phyloP scores from a whole-genome alignment of 192 early-diverging fungal species.

The Geranomyces variabilis region DNA sequence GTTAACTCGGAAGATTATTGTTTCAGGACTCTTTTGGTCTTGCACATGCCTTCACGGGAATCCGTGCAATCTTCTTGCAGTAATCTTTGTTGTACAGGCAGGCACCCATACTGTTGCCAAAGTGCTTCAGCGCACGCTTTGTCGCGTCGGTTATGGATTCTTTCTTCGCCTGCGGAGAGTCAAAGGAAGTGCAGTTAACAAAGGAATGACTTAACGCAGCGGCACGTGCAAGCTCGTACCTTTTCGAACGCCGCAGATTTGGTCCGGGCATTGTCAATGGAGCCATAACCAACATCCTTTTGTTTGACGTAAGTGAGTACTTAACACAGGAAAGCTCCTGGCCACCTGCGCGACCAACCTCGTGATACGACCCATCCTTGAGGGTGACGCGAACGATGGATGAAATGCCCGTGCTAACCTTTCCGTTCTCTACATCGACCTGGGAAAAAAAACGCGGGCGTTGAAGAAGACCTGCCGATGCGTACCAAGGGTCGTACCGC shows the following conservation, averaged over 20 bases:
- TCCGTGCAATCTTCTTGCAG: slow-evolving; percentile 34
- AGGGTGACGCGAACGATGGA: slow-evolving; percentile 80
- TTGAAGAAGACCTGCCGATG: too few relatives aligned
- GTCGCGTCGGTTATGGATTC: slow-evolving; percentile 87
- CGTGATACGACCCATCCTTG: slow-evolving; percentile 84
- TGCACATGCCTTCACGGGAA: slow-evolving; percentile 2
- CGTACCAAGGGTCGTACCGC: too few relatives aligned
- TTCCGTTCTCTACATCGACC: slow-evolving; percentile 52
- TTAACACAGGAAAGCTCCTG: neutral
- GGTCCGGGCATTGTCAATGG: slow-evolving; percentile 72
- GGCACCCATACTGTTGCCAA: slow-evolving; percentile 86
- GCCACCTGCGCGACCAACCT: slow-evolving; percentile 48
- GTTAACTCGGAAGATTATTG: neutral
- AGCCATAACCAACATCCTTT: slow-evolving; percentile 90
- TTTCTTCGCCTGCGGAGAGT: slow-evolving; percentile 69
- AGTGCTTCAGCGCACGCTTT: slow-evolving; percentile 83
- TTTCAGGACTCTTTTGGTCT: neutral
- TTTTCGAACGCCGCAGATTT: slow-evolving; percentile 86
- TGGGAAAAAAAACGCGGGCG: slow-evolving; percentile 8
- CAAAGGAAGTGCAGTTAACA: neutral
- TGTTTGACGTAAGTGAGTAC: slow-evolving; percentile 29
- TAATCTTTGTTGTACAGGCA: slow-evolving; percentile 81
- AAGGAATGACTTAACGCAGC: neutral
- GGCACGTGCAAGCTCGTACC: slow-evolving; percentile 36
- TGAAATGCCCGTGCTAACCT: slow-evolving; percentile 69